Conservation (phyloP, 169 alveolate genomes). For the Toxoplasma gondii region DNA sequence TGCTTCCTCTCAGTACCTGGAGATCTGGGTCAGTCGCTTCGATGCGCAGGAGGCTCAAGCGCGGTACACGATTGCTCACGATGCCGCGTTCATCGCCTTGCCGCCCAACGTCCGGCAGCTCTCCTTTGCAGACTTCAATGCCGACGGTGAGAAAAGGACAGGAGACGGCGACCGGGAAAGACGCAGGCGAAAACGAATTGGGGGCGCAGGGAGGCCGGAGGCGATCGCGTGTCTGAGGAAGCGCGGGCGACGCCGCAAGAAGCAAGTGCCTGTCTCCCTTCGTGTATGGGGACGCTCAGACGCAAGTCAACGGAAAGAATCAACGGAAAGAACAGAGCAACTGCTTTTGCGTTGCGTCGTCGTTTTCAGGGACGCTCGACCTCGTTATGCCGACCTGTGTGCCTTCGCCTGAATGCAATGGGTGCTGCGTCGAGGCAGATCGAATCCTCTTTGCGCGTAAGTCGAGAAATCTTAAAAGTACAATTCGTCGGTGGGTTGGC, state of each 20-base stretch:
- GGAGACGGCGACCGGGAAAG: background rate
- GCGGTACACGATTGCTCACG: background rate
- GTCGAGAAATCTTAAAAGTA: background rate
- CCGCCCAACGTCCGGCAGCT: slow-evolving; percentile 43
- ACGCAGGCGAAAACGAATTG: background rate
- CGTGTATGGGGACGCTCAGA: too few relatives aligned
- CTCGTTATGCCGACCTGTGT: slow-evolving; percentile 13
- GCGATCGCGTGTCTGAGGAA: too few relatives aligned
- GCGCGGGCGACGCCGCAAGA: too few relatives aligned
- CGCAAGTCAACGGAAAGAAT: too few relatives aligned
- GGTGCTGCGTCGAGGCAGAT: slow-evolving; percentile 31
- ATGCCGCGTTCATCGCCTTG: background rate
- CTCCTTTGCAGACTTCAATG: slow-evolving; percentile 57
- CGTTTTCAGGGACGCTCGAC: slow-evolving; percentile 23
- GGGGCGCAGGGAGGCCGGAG: too few relatives aligned
- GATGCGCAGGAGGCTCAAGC: background rate
- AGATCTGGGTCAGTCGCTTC: slow-evolving; percentile 42
- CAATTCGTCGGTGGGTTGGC: too few relatives aligned
- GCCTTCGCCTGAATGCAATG: background rate
- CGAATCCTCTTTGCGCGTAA: slow-evolving; percentile 34
- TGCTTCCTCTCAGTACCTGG: background rate
- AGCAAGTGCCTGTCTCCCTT: too few relatives aligned
- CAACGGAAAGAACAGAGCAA: too few relatives aligned
- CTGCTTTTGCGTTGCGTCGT: too few relatives aligned
- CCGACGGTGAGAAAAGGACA: slow-evolving; percentile 37